A percentile compares a stretch with the other conserved stretches of the same genome.
Evolutionary conservation across 1,139 yeast genomes (phyloP).

Genomic region (Casaregolazyma lundiana): DNA sequence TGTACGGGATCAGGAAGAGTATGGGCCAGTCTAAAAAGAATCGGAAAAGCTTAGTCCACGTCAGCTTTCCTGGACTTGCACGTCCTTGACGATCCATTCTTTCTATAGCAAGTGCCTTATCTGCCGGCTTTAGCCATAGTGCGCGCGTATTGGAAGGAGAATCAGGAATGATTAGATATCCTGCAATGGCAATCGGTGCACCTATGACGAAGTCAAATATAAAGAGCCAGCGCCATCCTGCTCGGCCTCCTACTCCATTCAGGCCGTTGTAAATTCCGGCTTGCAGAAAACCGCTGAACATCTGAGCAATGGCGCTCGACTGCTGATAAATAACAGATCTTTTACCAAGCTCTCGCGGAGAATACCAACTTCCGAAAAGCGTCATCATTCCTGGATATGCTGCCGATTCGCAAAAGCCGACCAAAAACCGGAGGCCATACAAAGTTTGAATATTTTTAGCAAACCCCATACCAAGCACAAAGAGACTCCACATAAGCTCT

Average conservation of each 20-base stretch:
- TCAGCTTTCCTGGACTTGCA: background rate
- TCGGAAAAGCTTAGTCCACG: background rate
- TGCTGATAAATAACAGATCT: constrained; percentile 47
- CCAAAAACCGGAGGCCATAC: constrained; percentile 53
- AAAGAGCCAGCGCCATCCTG: constrained; percentile 70
- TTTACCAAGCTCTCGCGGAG: constrained; percentile 52
- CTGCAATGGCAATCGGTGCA: constrained; percentile 54
- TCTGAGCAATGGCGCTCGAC: constrained; percentile 32
- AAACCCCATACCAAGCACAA: constrained; percentile 52
- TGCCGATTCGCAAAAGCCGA: constrained; percentile 60
- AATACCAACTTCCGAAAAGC: constrained; percentile 57
- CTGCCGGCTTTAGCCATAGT: constrained; percentile 7
- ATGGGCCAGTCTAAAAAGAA: constrained; percentile 6
- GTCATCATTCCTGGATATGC: constrained; percentile 57
- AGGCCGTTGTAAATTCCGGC: constrained; percentile 48
- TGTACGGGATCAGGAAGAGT: constrained; percentile 21
- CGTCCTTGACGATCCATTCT: background rate
- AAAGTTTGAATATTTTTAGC: constrained; percentile 46
- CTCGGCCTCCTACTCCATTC: constrained; percentile 46
- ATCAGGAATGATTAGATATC: constrained; percentile 63
- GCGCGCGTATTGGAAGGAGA: constrained; percentile 42
- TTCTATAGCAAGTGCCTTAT: constrained; percentile 6
- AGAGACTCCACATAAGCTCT: constrained; percentile 61
- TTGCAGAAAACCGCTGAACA: constrained; percentile 39
- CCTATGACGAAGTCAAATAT: constrained; percentile 52